These are phyloP conservation scores for Colletotrichum navitas DNA, from an alignment of 2,329 filamentous ascomycete species.

Conservation along the genomic window DNA sequence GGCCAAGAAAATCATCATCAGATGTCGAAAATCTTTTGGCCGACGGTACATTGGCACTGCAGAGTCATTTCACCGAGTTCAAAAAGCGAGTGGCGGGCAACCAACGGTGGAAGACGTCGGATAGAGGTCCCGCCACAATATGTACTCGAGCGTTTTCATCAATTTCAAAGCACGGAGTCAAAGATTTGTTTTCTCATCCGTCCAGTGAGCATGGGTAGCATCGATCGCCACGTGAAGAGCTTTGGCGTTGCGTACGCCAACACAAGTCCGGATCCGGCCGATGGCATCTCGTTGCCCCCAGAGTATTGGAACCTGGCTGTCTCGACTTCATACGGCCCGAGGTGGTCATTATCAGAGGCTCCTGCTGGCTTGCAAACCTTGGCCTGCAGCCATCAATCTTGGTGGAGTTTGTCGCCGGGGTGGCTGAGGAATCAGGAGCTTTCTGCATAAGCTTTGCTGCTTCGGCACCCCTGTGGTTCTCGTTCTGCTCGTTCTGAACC, in stretches of 20 bases:
- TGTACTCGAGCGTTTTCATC: conserved; percentile 37
- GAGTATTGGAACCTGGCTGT: background rate
- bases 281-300: background rate
- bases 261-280: background rate
- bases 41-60: background rate
- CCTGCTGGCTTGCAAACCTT: conserved; percentile 11
- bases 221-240: background rate
- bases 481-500: background rate
- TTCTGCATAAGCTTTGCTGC: conserved; percentile 29
- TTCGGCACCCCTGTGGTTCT: background rate
- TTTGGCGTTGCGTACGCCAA: background rate
- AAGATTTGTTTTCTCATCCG: background rate
- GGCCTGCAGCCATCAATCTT: conserved; percentile 22
- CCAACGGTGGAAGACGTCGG: conserved; percentile 9
- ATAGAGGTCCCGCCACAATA: conserved; percentile 25
- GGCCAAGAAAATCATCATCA: background rate
- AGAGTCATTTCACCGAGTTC: background rate
- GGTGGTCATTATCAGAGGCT: background rate
- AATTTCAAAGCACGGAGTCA: conserved; percentile 27
- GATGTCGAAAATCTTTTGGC: background rate
- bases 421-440: conserved; percentile 24
- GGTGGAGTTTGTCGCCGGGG: background rate
- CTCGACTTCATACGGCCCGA: conserved; percentile 1
- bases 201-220: background rate
- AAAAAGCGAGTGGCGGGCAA: conserved; percentile 13